Evolutionary conservation across 2,329 filamentous ascomycete species (phyloP), one percentile per base, ranked within the genome.

Genomic region (Diplodia scrobiculata): DNA sequence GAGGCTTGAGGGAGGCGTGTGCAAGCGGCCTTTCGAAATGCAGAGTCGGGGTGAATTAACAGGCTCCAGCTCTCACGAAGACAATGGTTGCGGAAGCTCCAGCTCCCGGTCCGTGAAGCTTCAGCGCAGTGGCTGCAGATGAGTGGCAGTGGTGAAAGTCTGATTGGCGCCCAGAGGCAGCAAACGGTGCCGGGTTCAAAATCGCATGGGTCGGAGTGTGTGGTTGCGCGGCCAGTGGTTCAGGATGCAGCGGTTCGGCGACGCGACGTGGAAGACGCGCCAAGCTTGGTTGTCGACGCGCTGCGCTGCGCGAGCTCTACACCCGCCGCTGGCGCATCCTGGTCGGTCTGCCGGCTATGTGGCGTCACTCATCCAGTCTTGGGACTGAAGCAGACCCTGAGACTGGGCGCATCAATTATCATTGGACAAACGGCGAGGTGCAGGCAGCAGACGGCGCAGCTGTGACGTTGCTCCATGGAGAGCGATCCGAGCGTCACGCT

Each of bases 401-500:
- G 7, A 13, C 14, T 17, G 27, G 7, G 55, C 38, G 55, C 55
- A 6, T n/a, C 6, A 25, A 25, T 25, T 5, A 32, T 34, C 2
- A 36, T 50, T 21, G 10, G 58, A 17, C 11, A n/a, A 50, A 19
- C 41, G 25, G 50, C n/a, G 58, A 41, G 17, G 25, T 14, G 27
- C 41, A 60, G 55, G 55, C 38, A 60, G 55, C 55, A 47, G 55
- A 60, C 21, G 17, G 19, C 25, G 58, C n/a, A 25, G 10, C 45
- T 36, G 58, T 62, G 58, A 62, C 58, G 58, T 62, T 62, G 58
- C 29, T 27, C 19, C 41, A 34, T 27, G 41, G 29, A 34, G 58
- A 45, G 14, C 34, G 60, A 63, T 29, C 60, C 60, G 60, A 63
- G 60, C 60, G 48, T 63, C 60, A 53, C 60, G n/a, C 34, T 51